These are phyloP conservation scores for Antonospora locustae DNA, from an alignment of 371 early-diverging fungal genomes.

Conservation along the genomic window DNA sequence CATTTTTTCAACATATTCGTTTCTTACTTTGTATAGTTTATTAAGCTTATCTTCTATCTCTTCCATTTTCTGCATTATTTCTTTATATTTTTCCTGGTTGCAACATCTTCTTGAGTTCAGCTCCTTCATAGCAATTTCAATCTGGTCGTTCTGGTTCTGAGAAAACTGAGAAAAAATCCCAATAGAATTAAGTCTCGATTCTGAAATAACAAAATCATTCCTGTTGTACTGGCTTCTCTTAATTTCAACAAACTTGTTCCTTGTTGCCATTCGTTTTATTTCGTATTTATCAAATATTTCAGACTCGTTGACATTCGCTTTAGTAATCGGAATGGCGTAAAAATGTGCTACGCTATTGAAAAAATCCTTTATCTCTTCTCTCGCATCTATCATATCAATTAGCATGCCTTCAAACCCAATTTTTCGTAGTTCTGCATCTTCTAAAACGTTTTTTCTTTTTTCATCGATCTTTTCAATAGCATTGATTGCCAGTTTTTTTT, in stretches of 20 bases:
- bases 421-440: slow-evolving; percentile 9
- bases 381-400: slow-evolving; percentile 49
- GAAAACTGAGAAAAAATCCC: slow-evolving; percentile 28
- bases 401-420: slow-evolving; percentile 43
- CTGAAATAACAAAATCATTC: slow-evolving; percentile 31
- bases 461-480: slow-evolving; percentile 30
- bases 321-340: slow-evolving; percentile 48
- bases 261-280: slow-evolving; percentile 41
- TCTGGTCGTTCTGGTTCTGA: slow-evolving; percentile 18
- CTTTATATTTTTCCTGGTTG: slow-evolving; percentile 12
- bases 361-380: slow-evolving; percentile 40
- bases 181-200: slow-evolving; percentile 19
- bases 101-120: neutral
- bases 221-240: slow-evolving; percentile 48
- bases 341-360: slow-evolving; percentile 44
- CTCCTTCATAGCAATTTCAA: slow-evolving; percentile 8
- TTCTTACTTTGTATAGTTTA: slow-evolving; percentile 1
- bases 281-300: slow-evolving; percentile 39
- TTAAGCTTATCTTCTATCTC: slow-evolving; percentile 12
- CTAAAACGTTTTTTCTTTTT: neutral
- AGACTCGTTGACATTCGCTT: slow-evolving; percentile 33
- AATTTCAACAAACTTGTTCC: slow-evolving; percentile 47
- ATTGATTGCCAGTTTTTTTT: slow-evolving; percentile 47
- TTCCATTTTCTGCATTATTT: slow-evolving; percentile 4
- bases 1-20: slow-evolving; percentile 9